Percentiles rank a stretch among this genome's conserved stretches.
phyloP scores from a whole-genome alignment of 768 basidiomycete genomes.

The Rhodotorula sphaerocarpa region DNA sequence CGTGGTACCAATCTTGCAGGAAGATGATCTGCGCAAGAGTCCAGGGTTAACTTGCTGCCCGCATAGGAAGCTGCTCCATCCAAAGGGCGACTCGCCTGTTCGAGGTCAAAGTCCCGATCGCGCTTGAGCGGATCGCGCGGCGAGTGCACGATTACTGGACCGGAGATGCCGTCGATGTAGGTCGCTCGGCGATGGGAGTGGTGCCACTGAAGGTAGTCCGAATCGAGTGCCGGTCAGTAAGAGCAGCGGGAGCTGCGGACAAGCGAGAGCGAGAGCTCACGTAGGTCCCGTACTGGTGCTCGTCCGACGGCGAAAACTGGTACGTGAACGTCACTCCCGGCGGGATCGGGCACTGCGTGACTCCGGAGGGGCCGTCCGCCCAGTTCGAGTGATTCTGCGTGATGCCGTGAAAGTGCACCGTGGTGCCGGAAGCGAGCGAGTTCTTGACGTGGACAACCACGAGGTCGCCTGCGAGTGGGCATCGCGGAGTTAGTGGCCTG shows the following conservation, averaged over 20 bases:
- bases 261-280: not conserved
- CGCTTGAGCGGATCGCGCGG: slow-evolving; percentile 34
- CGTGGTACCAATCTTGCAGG: slow-evolving; percentile 21
- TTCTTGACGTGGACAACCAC: slow-evolving; percentile 37
- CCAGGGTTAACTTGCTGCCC: not conserved
- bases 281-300: slow-evolving; percentile 8
- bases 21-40: slow-evolving; percentile 1
- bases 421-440: slow-evolving; percentile 28
- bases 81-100: slow-evolving; percentile 24
- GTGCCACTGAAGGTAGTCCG: slow-evolving; percentile 1
- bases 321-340: slow-evolving; percentile 36
- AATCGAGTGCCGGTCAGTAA: no score
- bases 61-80: no score
- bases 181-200: slow-evolving; percentile 38
- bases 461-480: slow-evolving; percentile 28
- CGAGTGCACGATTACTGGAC: slow-evolving; percentile 21
- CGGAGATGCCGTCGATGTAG: slow-evolving; percentile 37
- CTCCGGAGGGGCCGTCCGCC: slow-evolving; percentile 5
- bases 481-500: not conserved
- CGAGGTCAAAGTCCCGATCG: slow-evolving; percentile 39
- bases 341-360: slow-evolving; percentile 38
- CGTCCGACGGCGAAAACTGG: slow-evolving; percentile 31
- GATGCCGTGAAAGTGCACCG: slow-evolving; percentile 36
- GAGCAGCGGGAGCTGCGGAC: no score
- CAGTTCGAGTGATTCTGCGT: slow-evolving; percentile 35